Conservation (phyloP, 257 asterid genomes). For the Perilla frutescens region DNA sequence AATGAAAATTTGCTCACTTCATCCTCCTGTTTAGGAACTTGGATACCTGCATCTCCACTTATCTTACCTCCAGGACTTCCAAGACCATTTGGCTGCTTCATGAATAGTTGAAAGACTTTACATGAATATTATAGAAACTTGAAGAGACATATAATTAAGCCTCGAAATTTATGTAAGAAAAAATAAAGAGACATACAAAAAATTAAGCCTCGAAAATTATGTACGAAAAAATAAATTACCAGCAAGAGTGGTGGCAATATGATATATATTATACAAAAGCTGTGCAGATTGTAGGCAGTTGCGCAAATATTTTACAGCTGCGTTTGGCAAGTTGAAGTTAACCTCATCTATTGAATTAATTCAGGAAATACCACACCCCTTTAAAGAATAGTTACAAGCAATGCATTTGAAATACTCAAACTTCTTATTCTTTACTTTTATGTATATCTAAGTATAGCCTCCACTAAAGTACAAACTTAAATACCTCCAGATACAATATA, state of each 20-base stretch:
- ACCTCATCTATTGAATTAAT: background rate
- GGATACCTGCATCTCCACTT: constrained; percentile 32
- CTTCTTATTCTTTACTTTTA: background rate
- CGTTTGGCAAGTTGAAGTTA: background rate
- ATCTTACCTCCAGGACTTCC: constrained; percentile 29
- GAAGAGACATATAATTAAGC: constrained; percentile 10
- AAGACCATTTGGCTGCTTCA: constrained; percentile 43
- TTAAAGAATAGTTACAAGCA: background rate
- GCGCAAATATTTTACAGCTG: constrained; percentile 16
- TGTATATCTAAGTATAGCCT: background rate
- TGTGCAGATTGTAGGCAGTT: background rate
- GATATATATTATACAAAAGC: background rate
- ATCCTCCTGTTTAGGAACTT: constrained; percentile 39
- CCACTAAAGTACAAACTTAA: background rate
- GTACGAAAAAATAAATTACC: constrained; percentile 5
- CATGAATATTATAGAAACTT: constrained; percentile 11
- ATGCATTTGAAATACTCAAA: background rate
- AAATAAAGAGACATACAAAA: background rate
- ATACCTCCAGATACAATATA: background rate
- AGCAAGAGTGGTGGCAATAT: background rate
- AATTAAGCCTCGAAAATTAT: background rate
- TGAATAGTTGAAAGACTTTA: constrained; percentile 23
- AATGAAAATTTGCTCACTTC: constrained; percentile 34
- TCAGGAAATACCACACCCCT: background rate
- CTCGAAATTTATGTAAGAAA: background rate